Base-by-base conservation (phyloP, 345 rosid species). In the Ceriops decandra region DNA sequence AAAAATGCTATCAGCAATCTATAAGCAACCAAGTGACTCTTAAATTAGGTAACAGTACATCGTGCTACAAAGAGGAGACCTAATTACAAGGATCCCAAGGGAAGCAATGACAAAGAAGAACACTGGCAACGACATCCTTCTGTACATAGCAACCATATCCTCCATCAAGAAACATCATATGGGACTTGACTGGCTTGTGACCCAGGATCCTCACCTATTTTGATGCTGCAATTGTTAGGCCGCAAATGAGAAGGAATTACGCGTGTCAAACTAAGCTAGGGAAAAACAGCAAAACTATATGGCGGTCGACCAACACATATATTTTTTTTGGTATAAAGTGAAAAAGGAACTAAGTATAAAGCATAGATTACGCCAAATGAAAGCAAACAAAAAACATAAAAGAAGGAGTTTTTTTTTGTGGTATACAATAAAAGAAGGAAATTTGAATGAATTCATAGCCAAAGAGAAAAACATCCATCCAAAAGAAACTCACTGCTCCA, bases 61-160 rank as follows among this genome's bases (percentile, higher is more conserved):
- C 3, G 16, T 42, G 49, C 49, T 42, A 42, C 19, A 42, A 42
- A 42, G 61, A 24, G 33, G 35, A 22, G 2, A 7, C 22, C 22
- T 32, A 36, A 31, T 66, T 28, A 54, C 46, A 35, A 53, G 20
- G 52, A 33, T 33, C 5, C 11, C 30, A 16, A 16, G 26, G 15
- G 15, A 15, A 51, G 5, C 5, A 46, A 6, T 24, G 57, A 46
- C 30, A 22, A 5, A 58, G 30, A 42, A 24, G 5, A 42, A 36
- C 47, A 22, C 22, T 52, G 21, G 15, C 2, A 54, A 1, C 53
- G 27, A 0, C 16, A 17, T 57, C 33, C 24, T 47, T 68, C 58
- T 68, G 49, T 49, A 68, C 65, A 60, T 30, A 47, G 46, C 46
- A 27, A 60, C 71, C 27, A 26, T 31, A 31, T 32, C 20, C 35